Evolutionary conservation across 2,329 filamentous ascomycete genomes (phyloP), one percentile per base, ranked within the genome.

Genomic region (Diaporthe caulivora): DNA sequence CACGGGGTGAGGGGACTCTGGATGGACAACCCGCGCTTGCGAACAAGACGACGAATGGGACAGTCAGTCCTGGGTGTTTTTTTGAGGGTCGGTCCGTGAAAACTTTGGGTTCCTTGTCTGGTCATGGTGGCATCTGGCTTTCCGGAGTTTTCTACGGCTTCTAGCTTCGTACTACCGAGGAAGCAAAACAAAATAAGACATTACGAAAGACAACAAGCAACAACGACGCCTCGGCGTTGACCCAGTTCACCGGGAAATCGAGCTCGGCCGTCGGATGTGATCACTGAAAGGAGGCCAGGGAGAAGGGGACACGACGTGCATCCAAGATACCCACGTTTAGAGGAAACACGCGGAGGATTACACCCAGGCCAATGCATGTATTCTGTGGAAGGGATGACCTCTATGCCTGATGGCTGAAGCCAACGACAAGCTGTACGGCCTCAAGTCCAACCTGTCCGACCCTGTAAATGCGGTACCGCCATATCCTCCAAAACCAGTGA

Each of bases 61-160:
- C 44, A 51, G 64, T 29, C 44, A 51, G 64, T 55, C 62, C 72
- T 70, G 64, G 71, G 58, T 73, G 71, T 73, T 73, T 34, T 34
- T 73, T 71, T 73, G 74, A 77, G 72, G 70, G 75, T 73, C 73
- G 77, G 75, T 76, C 76, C 70, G 75, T 77, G 76, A 76, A 73
- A 65, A 73, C 73, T 75, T 69, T 69, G 67, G 62, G 72, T 75
- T 72, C 73, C 73, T 75, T 73, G 77, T 80, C 78, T 82, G 80
- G 83, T 83, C 80, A 81, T 81, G 82, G 81, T 82, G 82, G 82
- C 82, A 83, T 84, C 84, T 77, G 79, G 78, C 81, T 81, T 83
- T 84, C 81, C 82, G 83, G 83, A 84, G 83, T 84, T 76, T 83
- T 80, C 79, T 82, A 82, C 83, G 82, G 81, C 81, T 81, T 84